Conservation (phyloP, 2,329 filamentous ascomycete genomes). For the Fusarium mundagurra region DNA sequence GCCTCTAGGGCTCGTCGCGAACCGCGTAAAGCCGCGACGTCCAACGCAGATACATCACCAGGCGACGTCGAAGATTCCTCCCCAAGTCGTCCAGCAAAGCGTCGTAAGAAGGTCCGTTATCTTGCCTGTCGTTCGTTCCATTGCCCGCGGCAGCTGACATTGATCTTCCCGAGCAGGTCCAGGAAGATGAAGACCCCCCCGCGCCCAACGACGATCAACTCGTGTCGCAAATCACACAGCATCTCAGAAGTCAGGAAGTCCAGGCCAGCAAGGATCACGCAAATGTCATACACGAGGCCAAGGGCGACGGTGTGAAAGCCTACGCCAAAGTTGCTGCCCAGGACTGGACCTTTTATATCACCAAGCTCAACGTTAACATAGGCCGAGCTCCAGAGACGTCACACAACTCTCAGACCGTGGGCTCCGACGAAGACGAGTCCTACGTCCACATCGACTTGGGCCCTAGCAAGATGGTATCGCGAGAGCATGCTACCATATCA, state of each 20-base stretch:
- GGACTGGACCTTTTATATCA: slow-evolving; percentile 87
- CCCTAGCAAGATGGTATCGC: slow-evolving; percentile 82
- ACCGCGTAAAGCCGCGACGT: slow-evolving; percentile 49
- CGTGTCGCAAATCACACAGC: slow-evolving; percentile 65
- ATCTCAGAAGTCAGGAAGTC: slow-evolving; percentile 59
- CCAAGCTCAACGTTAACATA: slow-evolving; percentile 78
- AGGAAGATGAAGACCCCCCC: slow-evolving; percentile 50
- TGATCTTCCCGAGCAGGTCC: slow-evolving; percentile 45
- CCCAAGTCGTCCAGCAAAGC: slow-evolving; percentile 70
- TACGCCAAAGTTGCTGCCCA: slow-evolving; percentile 85
- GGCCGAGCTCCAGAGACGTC: slow-evolving; percentile 71
- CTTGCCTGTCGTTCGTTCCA: background rate
- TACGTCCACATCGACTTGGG: slow-evolving; percentile 86
- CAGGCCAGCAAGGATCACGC: slow-evolving; percentile 71
- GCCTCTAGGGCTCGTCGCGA: slow-evolving; percentile 52
- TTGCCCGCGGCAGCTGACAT: slow-evolving; percentile 24
- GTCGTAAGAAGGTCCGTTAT: slow-evolving; percentile 66
- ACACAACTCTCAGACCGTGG: slow-evolving; percentile 50
- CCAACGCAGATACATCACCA: slow-evolving; percentile 47
- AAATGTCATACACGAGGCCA: slow-evolving; percentile 70
- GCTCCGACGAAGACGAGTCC: slow-evolving; percentile 58
- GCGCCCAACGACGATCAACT: slow-evolving; percentile 64
- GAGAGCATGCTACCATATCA: slow-evolving; percentile 78
- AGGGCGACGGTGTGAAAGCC: slow-evolving; percentile 72
- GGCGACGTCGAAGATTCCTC: slow-evolving; percentile 63